Conservation (phyloP, 2,329 filamentous ascomycete species). For the Ilyonectria robusta region DNA sequence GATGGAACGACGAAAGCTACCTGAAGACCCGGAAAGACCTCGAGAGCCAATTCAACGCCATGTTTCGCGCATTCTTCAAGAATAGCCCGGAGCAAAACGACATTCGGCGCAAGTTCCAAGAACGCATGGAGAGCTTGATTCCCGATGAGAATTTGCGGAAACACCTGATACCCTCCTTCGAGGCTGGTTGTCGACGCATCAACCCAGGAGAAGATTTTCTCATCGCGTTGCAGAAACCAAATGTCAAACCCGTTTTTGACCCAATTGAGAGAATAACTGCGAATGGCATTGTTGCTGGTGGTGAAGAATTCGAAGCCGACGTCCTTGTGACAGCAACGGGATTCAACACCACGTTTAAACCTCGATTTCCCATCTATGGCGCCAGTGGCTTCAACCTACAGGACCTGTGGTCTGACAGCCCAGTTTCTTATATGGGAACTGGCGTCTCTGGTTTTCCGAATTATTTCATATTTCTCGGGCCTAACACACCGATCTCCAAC, state of each 20-base stretch:
- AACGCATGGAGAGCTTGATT: constrained; percentile 35
- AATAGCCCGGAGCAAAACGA: constrained; percentile 38
- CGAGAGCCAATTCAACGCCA: constrained; percentile 56
- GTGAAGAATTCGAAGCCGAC: constrained; percentile 34
- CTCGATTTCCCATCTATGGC: constrained; percentile 44
- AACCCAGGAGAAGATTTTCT: constrained; percentile 59
- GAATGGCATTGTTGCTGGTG: constrained; percentile 45
- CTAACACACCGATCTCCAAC: constrained; percentile 49
- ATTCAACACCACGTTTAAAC: constrained; percentile 42
- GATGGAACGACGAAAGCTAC: constrained; percentile 21
- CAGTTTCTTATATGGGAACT: constrained; percentile 52
- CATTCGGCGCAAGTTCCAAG: constrained; percentile 29
- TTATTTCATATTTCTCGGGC: constrained; percentile 50
- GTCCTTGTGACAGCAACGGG: constrained; percentile 41
- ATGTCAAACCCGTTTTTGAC: constrained; percentile 55
- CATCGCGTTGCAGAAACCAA: constrained; percentile 56
- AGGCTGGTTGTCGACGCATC: constrained; percentile 44
- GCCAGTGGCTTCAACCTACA: constrained; percentile 34
- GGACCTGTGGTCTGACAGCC: constrained; percentile 37
- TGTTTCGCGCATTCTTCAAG: constrained; percentile 58
- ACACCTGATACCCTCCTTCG: constrained; percentile 40
- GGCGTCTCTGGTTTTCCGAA: constrained; percentile 47
- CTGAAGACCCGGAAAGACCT: constrained; percentile 51
- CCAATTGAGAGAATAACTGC: constrained; percentile 45
- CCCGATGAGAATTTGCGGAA: constrained; percentile 31